These are phyloP conservation scores for Luvunga scandens DNA, from an alignment of 345 rosid genomes.

Conservation along the genomic window DNA sequence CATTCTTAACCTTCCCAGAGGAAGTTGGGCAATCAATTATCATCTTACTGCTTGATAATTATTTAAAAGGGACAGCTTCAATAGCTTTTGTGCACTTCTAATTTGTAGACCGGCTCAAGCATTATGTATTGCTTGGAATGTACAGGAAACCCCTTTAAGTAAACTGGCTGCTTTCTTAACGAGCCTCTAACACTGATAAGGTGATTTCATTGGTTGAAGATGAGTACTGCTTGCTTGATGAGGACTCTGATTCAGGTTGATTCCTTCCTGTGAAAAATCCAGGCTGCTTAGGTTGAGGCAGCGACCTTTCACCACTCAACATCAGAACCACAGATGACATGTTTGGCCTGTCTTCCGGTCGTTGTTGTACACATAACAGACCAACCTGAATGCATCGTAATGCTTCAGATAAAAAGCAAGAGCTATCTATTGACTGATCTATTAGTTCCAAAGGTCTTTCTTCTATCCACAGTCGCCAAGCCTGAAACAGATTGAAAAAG, in stretches of 20 bases:
- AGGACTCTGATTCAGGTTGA: conserved; percentile 11
- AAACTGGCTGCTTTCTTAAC: neutral
- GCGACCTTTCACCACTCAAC: conserved; percentile 23
- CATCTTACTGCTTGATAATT: neutral
- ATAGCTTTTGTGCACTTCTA: neutral
- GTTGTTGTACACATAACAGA: conserved; percentile 27
- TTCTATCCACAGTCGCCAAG: conserved; percentile 30
- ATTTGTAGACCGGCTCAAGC: neutral
- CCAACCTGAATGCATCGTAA: conserved; percentile 25
- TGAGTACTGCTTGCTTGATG: conserved; percentile 5
- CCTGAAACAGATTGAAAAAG: conserved; percentile 6
- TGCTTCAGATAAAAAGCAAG: neutral
- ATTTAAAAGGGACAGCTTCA: neutral
- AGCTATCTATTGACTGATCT: conserved; percentile 7
- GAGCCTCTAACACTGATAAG: conserved; percentile 12
- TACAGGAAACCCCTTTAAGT: neutral
- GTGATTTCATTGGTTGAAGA: conserved; percentile 19
- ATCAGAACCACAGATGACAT: conserved; percentile 30
- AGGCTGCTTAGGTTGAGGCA: conserved; percentile 30
- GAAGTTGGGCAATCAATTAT: neutral
- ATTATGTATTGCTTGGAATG: neutral
- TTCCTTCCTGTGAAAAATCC: conserved; percentile 31
- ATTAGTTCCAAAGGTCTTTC: conserved; percentile 19
- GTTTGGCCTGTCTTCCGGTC: conserved; percentile 30
- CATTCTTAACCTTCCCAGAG: neutral